Evolutionary conservation across 1,284 basidiomycete genomes (phyloP).

Genomic region (Ceratobasidium sp.): DNA sequence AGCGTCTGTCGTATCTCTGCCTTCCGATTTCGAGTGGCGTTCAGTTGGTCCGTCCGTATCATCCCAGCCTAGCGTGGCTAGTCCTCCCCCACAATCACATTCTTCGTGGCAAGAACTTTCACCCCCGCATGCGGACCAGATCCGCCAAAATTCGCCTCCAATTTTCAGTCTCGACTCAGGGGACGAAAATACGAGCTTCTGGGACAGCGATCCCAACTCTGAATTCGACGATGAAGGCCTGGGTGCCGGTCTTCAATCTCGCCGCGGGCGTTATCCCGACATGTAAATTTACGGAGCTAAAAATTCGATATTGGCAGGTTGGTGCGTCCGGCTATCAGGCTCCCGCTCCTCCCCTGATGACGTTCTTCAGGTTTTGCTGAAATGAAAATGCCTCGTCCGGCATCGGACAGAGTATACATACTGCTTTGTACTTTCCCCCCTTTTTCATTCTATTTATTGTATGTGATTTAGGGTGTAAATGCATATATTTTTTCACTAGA

Average conservation of each 20-base stretch:
- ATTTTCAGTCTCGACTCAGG: neutral
- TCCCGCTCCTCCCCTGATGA: too few species aligned
- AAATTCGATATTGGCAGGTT: neutral
- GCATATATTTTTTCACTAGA: neutral
- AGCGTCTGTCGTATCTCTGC: constrained; percentile 11
- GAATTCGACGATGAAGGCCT: neutral
- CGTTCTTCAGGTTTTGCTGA: neutral
- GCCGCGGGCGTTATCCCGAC: neutral
- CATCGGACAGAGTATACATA: neutral
- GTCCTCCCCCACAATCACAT: neutral
- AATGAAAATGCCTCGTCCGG: neutral
- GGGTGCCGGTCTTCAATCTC: neutral
- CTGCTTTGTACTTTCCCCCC: neutral
- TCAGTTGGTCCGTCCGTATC: neutral
- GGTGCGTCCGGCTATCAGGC: too few species aligned
- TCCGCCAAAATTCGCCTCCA: neutral
- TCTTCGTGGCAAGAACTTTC: neutral
- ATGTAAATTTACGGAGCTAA: neutral
- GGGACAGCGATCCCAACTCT: neutral
- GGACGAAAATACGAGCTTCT: neutral
- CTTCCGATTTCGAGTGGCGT: constrained; percentile 12
- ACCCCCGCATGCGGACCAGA: neutral
- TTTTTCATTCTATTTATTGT: neutral
- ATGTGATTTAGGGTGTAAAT: neutral
- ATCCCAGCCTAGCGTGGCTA: neutral